phyloP scores from a whole-genome alignment of 2,329 filamentous ascomycete species.

The Penicillium sp. region DNA sequence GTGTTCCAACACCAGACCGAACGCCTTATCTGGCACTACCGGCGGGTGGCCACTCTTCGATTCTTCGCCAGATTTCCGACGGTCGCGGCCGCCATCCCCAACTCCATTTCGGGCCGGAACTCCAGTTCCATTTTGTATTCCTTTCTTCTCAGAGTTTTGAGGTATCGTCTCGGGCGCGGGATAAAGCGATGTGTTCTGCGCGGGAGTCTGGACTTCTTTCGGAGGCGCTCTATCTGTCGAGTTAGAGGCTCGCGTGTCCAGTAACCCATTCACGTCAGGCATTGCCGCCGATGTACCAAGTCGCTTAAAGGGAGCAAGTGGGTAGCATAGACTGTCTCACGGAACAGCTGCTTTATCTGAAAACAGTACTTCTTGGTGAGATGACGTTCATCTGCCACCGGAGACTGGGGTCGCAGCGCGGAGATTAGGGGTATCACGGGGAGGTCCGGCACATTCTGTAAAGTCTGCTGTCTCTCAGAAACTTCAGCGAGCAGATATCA shows the following conservation, averaged over 20 bases:
- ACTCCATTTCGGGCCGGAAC: background rate
- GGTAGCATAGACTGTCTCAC: slow-evolving; percentile 3
- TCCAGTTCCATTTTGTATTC: slow-evolving; percentile 7
- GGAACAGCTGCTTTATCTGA: background rate
- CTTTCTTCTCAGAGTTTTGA: background rate
- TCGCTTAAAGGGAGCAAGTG: background rate
- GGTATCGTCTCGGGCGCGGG: background rate
- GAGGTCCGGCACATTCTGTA: background rate
- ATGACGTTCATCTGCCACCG: slow-evolving; percentile 8
- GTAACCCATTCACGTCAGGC: slow-evolving; percentile 11
- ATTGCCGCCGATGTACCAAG: slow-evolving; percentile 1
- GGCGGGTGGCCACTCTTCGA: slow-evolving; percentile 23
- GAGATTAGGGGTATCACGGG: background rate
- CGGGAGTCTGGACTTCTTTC: background rate
- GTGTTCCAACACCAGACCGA: slow-evolving; percentile 29
- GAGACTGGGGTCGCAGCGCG: slow-evolving; percentile 9
- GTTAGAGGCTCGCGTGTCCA: slow-evolving; percentile 3
- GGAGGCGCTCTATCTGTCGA: background rate
- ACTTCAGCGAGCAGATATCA: background rate
- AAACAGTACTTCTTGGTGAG: slow-evolving; percentile 2
- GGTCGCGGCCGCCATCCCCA: slow-evolving; percentile 5
- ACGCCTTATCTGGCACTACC: slow-evolving; percentile 22
- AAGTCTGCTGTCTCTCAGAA: background rate
- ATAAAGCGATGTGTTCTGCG: slow-evolving; percentile 1
- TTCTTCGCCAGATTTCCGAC: slow-evolving; percentile 12